Evolutionary conservation across 331 rosid species (phyloP), one percentile per base, ranked within the genome.

Genomic region (Saraca asoca): DNA sequence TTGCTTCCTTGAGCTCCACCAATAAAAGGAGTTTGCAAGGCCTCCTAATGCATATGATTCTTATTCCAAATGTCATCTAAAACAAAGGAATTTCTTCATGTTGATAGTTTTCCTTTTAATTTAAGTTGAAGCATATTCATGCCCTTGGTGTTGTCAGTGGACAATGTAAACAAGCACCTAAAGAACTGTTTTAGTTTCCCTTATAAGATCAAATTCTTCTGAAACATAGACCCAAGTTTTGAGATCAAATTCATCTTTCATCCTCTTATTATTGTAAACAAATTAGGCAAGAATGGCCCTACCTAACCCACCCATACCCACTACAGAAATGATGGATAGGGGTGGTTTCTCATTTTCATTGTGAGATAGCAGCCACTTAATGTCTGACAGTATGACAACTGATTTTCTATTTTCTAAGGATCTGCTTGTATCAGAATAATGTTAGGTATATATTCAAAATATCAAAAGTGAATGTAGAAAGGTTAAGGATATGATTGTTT

Each of bases 261-360:
- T 45, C 10, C 45, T 46, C 2, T 10, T 6, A 42, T 77, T 74
- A 9, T 66, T 67, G 7, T 71, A 71, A n/a, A 66, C 73, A 15
- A 58, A 9, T 49, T 66, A 77, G 19, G 81, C 77, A 14, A 71
- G 77, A 0, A 73, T 71, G 9, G 81, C 71, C 54, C 60, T 68
- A 7, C 49, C 49, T 4, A 43, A 10, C 49, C 49, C 49, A 12
- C 15, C 49, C 49, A 43, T 58, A 14, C 48, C 63, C 29, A 58
- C 46, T 8, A 58, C 38, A 0, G 31, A 14, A 35, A 35, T 58
- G 1, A 58, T 4, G 5, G 48, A 9, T 8, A 35, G 0, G 12
- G 0, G 18, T 0, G 0, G 18, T 0, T 50, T 49, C 4, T 18
- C n/a, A 34, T 24, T 18, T 12, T 3, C 13, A 31, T 15, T 10